phyloP scores from a whole-genome alignment of 2,329 filamentous ascomycete genomes.

The Exophiala calicioides region DNA sequence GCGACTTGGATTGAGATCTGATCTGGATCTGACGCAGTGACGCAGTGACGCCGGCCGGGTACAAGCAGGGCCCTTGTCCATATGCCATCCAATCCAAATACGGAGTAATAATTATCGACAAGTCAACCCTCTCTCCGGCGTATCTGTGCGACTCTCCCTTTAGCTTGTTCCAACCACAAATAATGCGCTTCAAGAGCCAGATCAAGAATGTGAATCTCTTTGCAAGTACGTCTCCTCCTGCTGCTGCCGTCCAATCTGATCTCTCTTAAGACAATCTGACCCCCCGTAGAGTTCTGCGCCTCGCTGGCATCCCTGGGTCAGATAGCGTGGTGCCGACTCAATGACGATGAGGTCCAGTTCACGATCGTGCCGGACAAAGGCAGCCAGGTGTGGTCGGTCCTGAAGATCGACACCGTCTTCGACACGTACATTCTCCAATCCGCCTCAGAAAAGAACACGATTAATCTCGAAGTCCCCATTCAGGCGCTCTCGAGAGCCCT shows the following conservation, averaged over 20 bases:
- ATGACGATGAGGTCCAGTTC: conserved; percentile 84
- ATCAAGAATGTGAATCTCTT: conserved; percentile 56
- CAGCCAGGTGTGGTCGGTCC: conserved; percentile 93
- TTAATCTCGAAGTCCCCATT: conserved; percentile 95
- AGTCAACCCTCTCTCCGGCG: too few relatives aligned
- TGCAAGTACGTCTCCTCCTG: conserved; percentile 46
- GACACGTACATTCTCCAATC: conserved; percentile 87
- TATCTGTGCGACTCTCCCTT: background rate
- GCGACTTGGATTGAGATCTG: too few relatives aligned
- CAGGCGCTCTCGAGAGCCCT: conserved; percentile 85
- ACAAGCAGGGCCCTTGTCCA: background rate
- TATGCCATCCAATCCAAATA: too few relatives aligned
- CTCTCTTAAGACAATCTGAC: conserved; percentile 11
- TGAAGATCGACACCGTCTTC: conserved; percentile 74
- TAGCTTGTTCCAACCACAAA: background rate
- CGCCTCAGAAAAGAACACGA: conserved; percentile 77
- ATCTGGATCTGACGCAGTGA: too few relatives aligned
- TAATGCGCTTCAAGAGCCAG: conserved; percentile 56
- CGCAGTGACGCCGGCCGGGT: too few relatives aligned
- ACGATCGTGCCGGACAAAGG: conserved; percentile 94
- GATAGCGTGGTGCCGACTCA: conserved; percentile 86
- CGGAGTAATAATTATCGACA: too few relatives aligned
- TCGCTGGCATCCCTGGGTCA: conserved; percentile 70
- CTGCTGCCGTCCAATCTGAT: too few relatives aligned
- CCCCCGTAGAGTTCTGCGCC: conserved; percentile 57